These are phyloP conservation scores for Mycena rebaudengoi DNA, from an alignment of 768 basidiomycete species.

Conservation along the genomic window DNA sequence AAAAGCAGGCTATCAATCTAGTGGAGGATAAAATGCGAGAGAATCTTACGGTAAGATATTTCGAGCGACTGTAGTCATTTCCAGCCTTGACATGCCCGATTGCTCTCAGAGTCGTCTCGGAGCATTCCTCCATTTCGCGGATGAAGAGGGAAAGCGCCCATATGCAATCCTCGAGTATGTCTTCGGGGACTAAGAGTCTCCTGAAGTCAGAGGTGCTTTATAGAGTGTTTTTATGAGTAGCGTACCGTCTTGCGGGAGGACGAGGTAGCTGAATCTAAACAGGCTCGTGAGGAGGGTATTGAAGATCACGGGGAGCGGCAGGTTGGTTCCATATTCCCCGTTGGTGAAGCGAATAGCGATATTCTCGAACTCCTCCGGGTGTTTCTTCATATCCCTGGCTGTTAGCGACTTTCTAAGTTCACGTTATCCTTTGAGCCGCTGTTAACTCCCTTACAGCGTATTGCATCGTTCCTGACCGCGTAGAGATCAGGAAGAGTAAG, in stretches of 20 bases:
- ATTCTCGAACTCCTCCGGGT: slow-evolving; percentile 4
- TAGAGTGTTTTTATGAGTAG: background rate
- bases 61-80: background rate
- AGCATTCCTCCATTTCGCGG: slow-evolving; percentile 25
- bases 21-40: background rate
- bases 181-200: slow-evolving; percentile 26
- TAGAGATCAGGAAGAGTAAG: background rate
- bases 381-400: slow-evolving; percentile 6
- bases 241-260: slow-evolving; percentile 24
- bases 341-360: background rate
- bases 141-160: slow-evolving; percentile 31
- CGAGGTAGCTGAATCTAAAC: slow-evolving; percentile 33
- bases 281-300: slow-evolving; percentile 14
- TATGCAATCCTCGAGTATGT: slow-evolving; percentile 26
- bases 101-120: slow-evolving; percentile 25
- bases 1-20: too few species aligned
- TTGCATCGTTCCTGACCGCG: background rate
- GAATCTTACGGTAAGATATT: background rate
- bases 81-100: slow-evolving; percentile 23
- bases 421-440: too few species aligned
- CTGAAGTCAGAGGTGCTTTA: background rate
- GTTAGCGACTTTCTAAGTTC: background rate
- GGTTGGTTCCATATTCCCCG: slow-evolving; percentile 1
- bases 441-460: background rate
- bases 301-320: slow-evolving; percentile 3